These are phyloP conservation scores for Fusarium udum DNA, from an alignment of 2,329 filamentous ascomycete species.

Conservation along the genomic window DNA sequence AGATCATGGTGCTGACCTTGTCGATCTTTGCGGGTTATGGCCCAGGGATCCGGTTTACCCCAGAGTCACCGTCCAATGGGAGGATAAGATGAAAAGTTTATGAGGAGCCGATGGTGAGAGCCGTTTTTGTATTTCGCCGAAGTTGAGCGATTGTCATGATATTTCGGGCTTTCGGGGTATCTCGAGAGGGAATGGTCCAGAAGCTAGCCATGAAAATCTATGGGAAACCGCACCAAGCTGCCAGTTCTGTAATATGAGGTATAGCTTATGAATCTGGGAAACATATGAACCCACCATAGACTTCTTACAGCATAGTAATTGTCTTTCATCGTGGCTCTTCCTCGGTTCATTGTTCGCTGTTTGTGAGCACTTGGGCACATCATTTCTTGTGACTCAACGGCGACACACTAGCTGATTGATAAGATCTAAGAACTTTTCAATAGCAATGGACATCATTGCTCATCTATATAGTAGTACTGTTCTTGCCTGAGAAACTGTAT, in stretches of 20 bases:
- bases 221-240: too few species aligned
- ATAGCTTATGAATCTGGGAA: background rate
- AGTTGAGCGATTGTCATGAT: background rate
- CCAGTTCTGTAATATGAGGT: too few species aligned
- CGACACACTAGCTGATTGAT: background rate
- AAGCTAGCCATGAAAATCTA: background rate
- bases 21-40: constrained; percentile 22
- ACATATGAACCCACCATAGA: background rate
- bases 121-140: constrained; percentile 4
- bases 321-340: background rate
- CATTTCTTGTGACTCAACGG: background rate
- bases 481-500: background rate
- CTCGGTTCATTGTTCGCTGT: background rate
- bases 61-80: constrained; percentile 16
- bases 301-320: background rate
- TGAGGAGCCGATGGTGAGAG: background rate
- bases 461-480: accelerated
- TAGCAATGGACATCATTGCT: accelerated
- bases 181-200: background rate
- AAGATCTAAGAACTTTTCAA: background rate
- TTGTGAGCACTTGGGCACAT: background rate
- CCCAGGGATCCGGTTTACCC: constrained; percentile 10
- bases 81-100: background rate
- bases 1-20: constrained; percentile 9
- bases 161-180: constrained; percentile 27